Conservation (phyloP, 352 stramenopile species). For the Globisporangium nodosum region DNA sequence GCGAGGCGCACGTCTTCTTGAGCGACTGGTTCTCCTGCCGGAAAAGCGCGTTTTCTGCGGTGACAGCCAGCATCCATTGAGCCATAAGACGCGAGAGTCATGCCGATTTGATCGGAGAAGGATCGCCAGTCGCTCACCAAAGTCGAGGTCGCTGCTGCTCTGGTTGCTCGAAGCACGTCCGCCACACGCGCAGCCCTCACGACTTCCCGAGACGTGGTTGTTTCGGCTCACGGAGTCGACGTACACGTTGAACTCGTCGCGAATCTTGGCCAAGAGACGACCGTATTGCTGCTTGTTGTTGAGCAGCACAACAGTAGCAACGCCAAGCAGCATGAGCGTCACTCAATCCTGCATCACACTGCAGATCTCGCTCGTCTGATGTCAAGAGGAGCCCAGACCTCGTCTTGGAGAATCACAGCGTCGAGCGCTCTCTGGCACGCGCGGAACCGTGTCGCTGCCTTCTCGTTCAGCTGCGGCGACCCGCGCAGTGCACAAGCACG, state of each 20-base stretch:
- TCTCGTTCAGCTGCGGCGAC: slow-evolving; percentile 41
- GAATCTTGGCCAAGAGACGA: slow-evolving; percentile 43
- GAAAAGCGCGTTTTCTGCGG: slow-evolving; percentile 36
- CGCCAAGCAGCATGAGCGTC: neutral
- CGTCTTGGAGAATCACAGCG: slow-evolving; percentile 48
- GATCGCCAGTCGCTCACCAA: slow-evolving; percentile 7
- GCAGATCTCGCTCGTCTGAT: neutral
- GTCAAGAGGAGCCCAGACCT: slow-evolving; percentile 19
- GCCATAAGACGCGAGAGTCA: neutral
- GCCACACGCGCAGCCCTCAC: neutral
- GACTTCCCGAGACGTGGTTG: slow-evolving; percentile 4
- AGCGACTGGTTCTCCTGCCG: slow-evolving; percentile 51
- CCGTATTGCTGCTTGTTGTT: slow-evolving; percentile 34
- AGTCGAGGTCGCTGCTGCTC: slow-evolving; percentile 20
- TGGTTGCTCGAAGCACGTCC: slow-evolving; percentile 3
- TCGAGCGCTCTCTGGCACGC: slow-evolving; percentile 51
- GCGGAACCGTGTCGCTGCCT: slow-evolving; percentile 35
- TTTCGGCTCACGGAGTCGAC: slow-evolving; percentile 24
- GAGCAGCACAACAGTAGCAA: neutral
- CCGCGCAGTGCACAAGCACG: neutral
- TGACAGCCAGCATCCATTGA: neutral
- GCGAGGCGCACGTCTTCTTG: slow-evolving; percentile 37
- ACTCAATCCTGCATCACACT: neutral
- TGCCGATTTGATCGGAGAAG: neutral
- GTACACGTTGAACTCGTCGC: slow-evolving; percentile 56